Percentiles rank a stretch among this genome's conserved stretches.
These are phyloP conservation scores for Penicillium sp. DNA, from an alignment of 2,329 filamentous ascomycete genomes.

Conservation along the genomic window DNA sequence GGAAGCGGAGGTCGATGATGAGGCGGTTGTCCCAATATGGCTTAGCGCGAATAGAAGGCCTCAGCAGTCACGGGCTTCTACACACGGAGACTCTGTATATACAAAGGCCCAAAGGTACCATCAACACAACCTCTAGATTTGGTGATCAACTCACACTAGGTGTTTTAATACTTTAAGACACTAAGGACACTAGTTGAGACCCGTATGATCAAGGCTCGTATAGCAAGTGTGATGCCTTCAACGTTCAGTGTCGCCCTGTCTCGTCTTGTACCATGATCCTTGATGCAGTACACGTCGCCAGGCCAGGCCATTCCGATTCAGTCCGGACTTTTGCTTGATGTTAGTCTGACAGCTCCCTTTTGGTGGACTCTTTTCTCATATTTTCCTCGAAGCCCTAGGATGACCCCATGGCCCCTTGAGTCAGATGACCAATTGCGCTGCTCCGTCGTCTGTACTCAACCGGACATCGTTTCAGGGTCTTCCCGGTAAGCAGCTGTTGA, in stretches of 20 bases:
- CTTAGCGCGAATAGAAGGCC: conserved; percentile 25
- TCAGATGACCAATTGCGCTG: no score
- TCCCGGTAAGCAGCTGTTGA: no score
- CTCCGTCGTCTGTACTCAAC: no score
- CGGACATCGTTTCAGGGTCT: no score
- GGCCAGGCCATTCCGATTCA: background rate
- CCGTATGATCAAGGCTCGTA: background rate
- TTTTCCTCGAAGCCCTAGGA: no score
- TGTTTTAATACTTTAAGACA: background rate
- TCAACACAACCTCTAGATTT: background rate
- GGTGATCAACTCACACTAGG: background rate
- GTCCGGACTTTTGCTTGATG: background rate
- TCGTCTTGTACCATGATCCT: background rate
- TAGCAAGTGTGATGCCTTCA: background rate
- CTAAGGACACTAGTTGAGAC: background rate
- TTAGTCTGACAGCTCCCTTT: background rate
- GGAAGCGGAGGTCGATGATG: conserved; percentile 28
- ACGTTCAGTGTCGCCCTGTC: no score
- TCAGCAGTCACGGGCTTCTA: conserved; percentile 32
- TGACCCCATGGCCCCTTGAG: no score
- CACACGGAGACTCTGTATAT: no score
- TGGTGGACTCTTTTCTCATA: background rate
- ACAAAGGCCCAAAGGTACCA: background rate
- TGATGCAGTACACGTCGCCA: background rate
- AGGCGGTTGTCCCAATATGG: conserved; percentile 24